phyloP scores from a whole-genome alignment of 116 monocot species.

The Trichopus zeylanicus region DNA sequence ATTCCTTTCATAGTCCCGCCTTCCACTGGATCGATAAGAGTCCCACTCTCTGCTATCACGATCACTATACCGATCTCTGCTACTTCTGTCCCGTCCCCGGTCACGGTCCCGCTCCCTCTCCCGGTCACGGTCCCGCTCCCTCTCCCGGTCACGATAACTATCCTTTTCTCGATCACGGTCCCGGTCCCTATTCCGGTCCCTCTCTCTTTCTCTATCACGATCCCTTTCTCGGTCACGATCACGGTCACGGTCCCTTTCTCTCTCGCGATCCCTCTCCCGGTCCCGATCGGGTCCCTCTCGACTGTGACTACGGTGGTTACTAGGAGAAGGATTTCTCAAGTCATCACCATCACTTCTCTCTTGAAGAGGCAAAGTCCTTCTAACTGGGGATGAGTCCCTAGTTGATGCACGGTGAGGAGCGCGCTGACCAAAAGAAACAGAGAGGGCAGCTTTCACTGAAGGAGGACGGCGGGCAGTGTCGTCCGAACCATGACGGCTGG shows the following conservation, averaged over 20 bases:
- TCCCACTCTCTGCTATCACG: constrained; percentile 17
- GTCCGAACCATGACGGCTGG: constrained; percentile 65
- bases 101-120: constrained; percentile 17
- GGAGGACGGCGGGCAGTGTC: constrained; percentile 84
- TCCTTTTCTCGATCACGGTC: constrained; percentile 13
- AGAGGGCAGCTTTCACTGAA: constrained; percentile 85
- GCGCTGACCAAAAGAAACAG: constrained; percentile 89
- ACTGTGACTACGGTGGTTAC: constrained; percentile 16
- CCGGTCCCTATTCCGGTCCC: constrained; percentile 18
- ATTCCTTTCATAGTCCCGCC: constrained; percentile 28
- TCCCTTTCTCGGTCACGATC: constrained; percentile 17
- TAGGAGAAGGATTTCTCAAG: constrained; percentile 21
- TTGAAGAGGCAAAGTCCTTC: constrained; percentile 38
- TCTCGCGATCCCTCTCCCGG: constrained; percentile 11
- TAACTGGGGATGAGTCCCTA: constrained; percentile 75
- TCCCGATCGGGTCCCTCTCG: constrained; percentile 22
- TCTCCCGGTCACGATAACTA: constrained; percentile 14
- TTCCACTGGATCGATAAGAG: constrained; percentile 19
- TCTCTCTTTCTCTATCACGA: constrained; percentile 14
- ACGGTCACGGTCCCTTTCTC: constrained; percentile 11
- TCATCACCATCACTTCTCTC: constrained; percentile 24
- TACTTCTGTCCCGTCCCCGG: constrained; percentile 12
- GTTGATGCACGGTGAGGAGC: constrained; percentile 93
- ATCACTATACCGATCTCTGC: constrained; percentile 24
- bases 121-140: constrained; percentile 10